These are phyloP conservation scores for Marchantia polymorpha DNA, from an alignment of 225 moss, liverwort and hornwort species.

Conservation along the genomic window DNA sequence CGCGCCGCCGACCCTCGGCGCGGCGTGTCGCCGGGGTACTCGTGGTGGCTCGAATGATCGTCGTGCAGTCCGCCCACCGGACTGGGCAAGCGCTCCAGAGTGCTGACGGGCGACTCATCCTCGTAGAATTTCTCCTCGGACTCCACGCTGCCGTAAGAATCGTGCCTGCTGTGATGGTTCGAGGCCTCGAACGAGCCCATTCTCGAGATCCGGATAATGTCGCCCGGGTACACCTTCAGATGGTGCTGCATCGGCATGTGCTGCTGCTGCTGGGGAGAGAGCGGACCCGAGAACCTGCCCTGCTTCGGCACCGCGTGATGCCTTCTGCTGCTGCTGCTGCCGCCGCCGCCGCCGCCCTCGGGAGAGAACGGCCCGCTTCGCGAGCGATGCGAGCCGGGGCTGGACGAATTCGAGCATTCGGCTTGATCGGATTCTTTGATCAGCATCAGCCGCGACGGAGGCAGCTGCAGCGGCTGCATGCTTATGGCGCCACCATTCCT, in stretches of 20 bases:
- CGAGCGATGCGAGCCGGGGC: neutral
- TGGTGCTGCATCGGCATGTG: neutral
- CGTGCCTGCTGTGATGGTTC: neutral
- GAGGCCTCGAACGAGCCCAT: neutral
- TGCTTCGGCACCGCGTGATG: neutral
- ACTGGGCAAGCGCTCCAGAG: slow-evolving; percentile 27
- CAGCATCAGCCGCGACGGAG: slow-evolving; percentile 12
- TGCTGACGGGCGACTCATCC: slow-evolving; percentile 41
- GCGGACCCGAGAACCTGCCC: neutral
- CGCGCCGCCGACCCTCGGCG: slow-evolving; percentile 3
- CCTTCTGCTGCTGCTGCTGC: neutral
- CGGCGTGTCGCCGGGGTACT: slow-evolving; percentile 3
- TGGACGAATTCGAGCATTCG: slow-evolving; percentile 19
- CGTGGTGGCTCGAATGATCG: neutral
- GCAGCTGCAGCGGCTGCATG: slow-evolving; percentile 8
- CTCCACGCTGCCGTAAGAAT: slow-evolving; percentile 4
- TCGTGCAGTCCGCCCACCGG: slow-evolving; percentile 23
- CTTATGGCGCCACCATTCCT: neutral
- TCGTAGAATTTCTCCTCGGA: slow-evolving; percentile 29
- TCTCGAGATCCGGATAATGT: slow-evolving; percentile 21
- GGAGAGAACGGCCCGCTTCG: slow-evolving; percentile 4
- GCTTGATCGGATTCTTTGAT: slow-evolving; percentile 23
- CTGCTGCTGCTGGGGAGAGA: neutral
- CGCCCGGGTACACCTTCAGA: slow-evolving; percentile 10
- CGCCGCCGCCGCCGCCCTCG: too few relatives aligned